phyloP scores from a whole-genome alignment of 164 flowering plant genomes.

The Warburgia ugandensis region DNA sequence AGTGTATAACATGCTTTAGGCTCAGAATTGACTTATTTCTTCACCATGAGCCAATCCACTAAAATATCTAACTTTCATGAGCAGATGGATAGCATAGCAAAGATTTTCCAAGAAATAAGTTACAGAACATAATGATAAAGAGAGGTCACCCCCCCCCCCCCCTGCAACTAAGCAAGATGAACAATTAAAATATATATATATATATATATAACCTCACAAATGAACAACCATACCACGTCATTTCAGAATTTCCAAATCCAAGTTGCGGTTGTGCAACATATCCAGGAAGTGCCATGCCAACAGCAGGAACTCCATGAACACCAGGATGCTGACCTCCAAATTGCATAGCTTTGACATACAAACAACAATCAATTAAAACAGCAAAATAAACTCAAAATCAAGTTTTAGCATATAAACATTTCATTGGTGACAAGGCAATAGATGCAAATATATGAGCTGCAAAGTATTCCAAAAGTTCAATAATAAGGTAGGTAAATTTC shows the following conservation, averaged over 20 bases:
- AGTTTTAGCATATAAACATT: background rate
- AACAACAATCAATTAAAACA: too few species aligned
- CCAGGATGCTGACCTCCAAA: conserved; percentile 92
- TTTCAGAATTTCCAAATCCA: conserved; percentile 84
- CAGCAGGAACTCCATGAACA: conserved; percentile 93
- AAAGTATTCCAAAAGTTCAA: background rate
- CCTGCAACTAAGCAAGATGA: too few species aligned
- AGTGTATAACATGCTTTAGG: too few species aligned
- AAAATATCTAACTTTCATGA: too few species aligned
- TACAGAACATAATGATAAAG: background rate
- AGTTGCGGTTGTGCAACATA: conserved; percentile 83
- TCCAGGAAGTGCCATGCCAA: conserved; percentile 99
- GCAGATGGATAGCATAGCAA: background rate
- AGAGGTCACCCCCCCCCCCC: too few species aligned
- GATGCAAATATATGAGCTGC: too few species aligned
- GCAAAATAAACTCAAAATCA: conserved; percentile 10
- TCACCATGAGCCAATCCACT: too few species aligned
- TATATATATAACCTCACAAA: background rate
- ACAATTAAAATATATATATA: too few species aligned
- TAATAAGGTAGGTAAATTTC: too few species aligned
- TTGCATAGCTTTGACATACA: too few species aligned
- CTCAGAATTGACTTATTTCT: too few species aligned
- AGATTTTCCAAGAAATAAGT: background rate
- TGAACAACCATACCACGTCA: conserved; percentile 74
- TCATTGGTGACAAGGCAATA: too few species aligned